Percentiles rank a stretch among this genome's conserved stretches.
These are phyloP conservation scores for Agaricus subrufescens DNA, from an alignment of 768 basidiomycete genomes.

Conservation along the genomic window DNA sequence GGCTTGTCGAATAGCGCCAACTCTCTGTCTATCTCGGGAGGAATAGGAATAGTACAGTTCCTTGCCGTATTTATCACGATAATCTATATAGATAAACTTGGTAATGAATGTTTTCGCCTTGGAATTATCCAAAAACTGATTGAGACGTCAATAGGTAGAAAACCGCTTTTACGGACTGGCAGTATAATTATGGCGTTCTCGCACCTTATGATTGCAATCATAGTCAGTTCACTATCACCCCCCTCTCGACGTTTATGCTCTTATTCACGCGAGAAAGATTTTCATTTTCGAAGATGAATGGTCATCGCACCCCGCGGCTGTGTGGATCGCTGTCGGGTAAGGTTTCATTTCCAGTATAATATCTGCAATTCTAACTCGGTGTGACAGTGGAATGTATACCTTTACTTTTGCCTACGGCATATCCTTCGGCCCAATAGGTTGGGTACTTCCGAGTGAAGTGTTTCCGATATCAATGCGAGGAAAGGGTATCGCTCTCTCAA, in stretches of 20 bases:
- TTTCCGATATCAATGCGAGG: conserved; percentile 77
- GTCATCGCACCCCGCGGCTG: conserved; percentile 50
- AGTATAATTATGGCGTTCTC: conserved; percentile 59
- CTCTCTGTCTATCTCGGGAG: conserved; percentile 67
- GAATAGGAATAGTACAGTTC: conserved; percentile 76
- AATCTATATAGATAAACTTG: conserved; percentile 60
- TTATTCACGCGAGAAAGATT: conserved; percentile 29
- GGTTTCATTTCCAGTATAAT: conserved; percentile 14
- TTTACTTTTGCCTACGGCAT: conserved; percentile 78
- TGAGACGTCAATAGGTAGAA: conserved; percentile 42
- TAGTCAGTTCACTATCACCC: conserved; percentile 35
- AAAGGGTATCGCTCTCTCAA: conserved; percentile 78
- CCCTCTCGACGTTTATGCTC: not conserved
- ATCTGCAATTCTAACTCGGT: not conserved
- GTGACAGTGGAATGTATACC: conserved; percentile 49
- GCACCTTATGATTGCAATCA: conserved; percentile 58
- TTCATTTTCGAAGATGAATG: conserved; percentile 49
- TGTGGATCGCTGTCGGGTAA: conserved; percentile 68
- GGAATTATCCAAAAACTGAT: too few species aligned
- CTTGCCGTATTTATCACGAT: conserved; percentile 74
- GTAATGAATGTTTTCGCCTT: conserved; percentile 24
- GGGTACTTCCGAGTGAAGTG: conserved; percentile 82
- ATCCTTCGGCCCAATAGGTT: conserved; percentile 76
- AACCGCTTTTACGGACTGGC: conserved; percentile 61
- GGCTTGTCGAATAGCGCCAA: conserved; percentile 58